phyloP scores from a whole-genome alignment of 2,329 filamentous ascomycete genomes.

The Fusarium cicatricum region DNA sequence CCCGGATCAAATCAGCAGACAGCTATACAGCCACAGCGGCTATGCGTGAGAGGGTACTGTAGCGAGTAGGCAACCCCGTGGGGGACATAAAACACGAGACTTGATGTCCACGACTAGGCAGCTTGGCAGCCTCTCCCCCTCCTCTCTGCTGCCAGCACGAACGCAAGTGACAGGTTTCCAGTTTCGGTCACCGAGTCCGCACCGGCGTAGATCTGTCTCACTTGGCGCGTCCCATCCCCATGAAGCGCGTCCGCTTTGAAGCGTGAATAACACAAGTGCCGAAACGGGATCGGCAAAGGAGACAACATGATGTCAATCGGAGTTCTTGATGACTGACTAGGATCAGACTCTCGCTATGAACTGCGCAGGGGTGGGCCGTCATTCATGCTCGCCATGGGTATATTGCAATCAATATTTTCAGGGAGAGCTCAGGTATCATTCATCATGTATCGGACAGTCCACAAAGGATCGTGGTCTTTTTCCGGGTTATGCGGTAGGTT shows the following conservation, averaged over 20 bases:
- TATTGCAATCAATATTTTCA: background rate
- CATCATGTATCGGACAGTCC: background rate
- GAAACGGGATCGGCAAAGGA: background rate
- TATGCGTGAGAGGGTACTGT: too few relatives aligned
- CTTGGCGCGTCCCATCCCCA: background rate
- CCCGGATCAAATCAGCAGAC: background rate
- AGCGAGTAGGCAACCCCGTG: too few relatives aligned
- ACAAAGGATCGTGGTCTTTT: background rate
- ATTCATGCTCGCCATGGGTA: too few relatives aligned
- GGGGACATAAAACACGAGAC: too few relatives aligned
- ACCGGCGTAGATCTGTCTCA: conserved; percentile 26
- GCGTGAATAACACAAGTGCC: background rate
- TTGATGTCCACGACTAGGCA: too few relatives aligned
- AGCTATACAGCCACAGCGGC: too few relatives aligned
- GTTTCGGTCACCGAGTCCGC: conserved; percentile 1
- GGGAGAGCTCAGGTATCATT: background rate
- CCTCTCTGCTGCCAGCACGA: background rate
- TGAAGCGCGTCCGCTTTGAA: background rate
- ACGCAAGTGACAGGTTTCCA: conserved; percentile 8
- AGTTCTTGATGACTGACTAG: background rate
- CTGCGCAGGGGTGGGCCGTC: too few relatives aligned
- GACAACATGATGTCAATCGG: background rate
- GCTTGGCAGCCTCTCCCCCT: too few relatives aligned
- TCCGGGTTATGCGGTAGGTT: background rate
- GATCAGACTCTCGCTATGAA: background rate